phyloP scores from a whole-genome alignment of 2,329 filamentous ascomycete species.

The Berkeleyomyces basicola region DNA sequence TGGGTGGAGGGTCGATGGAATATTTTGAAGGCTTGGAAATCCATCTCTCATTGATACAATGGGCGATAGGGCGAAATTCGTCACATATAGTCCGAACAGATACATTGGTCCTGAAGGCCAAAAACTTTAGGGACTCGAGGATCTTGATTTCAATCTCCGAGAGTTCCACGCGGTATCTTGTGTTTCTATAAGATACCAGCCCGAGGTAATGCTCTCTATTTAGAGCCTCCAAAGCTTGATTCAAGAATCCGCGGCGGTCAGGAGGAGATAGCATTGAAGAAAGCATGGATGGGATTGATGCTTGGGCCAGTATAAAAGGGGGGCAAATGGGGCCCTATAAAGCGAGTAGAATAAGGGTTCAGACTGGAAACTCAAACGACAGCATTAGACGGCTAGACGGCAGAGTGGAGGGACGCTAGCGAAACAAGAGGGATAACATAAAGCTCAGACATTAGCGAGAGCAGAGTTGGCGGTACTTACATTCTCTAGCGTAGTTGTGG shows the following conservation, averaged over 20 bases:
- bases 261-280: neutral
- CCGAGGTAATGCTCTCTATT: neutral
- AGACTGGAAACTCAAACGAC: neutral
- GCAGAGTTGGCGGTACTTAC: neutral
- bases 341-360: neutral
- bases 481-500: neutral
- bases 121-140: neutral
- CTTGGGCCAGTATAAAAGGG: neutral
- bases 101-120: neutral
- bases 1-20: neutral
- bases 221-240: neutral
- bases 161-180: neutral
- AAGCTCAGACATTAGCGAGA: neutral
- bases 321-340: neutral
- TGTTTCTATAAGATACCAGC: neutral
- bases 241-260: neutral
- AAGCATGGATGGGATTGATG: neutral
- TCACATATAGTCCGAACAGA: neutral
- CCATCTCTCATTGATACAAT: neutral
- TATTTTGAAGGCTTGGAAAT: neutral
- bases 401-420: neutral
- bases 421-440: neutral
- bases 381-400: neutral
- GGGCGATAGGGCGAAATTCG: neutral
- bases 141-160: neutral